Evolutionary conservation across 192 early-diverging fungal species (phyloP).

Genomic region (Backusella morwellensis): DNA sequence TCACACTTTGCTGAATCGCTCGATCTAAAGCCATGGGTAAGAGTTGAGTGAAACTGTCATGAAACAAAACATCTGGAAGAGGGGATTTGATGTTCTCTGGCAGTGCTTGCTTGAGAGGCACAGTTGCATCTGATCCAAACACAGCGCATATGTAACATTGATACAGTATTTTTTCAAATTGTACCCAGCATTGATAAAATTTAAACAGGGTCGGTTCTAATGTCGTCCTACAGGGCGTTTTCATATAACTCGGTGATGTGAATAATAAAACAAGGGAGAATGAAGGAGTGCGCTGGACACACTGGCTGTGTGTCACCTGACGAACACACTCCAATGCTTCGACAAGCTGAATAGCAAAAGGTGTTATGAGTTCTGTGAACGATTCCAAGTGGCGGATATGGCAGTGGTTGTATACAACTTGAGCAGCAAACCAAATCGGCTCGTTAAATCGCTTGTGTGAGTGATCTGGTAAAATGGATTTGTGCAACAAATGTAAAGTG

Average conservation of each 20-base stretch:
- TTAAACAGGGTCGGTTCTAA: not conserved
- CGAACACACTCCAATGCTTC: slow-evolving; percentile 3
- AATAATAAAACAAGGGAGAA: not conserved
- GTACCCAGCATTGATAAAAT: not conserved
- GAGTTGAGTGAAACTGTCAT: slow-evolving; percentile 10
- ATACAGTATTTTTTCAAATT: slow-evolving; percentile 11
- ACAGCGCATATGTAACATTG: slow-evolving; percentile 5
- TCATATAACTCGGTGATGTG: not conserved
- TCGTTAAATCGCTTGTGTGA: slow-evolving; percentile 3
- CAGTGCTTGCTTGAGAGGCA: not conserved
- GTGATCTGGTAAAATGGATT: not conserved
- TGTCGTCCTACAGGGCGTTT: not conserved
- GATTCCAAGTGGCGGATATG: slow-evolving; percentile 11
- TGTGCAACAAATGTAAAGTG: slow-evolving; percentile 13
- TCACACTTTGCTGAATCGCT: not conserved
- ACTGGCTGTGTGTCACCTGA: not conserved
- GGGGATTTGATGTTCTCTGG: not conserved
- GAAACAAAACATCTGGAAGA: not conserved
- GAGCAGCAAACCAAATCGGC: slow-evolving; percentile 15
- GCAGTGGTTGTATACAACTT: not conserved
- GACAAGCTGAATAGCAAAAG: not conserved
- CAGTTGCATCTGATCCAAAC: slow-evolving; percentile 11
- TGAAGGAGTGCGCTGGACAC: not conserved
- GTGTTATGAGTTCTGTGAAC: not conserved
- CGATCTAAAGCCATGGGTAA: slow-evolving; percentile 8